Percentiles rank a stretch among this genome's conserved stretches.
Evolutionary conservation across 2,329 filamentous ascomycete species (phyloP).

Genomic region (Chaetomiaceae sp.): DNA sequence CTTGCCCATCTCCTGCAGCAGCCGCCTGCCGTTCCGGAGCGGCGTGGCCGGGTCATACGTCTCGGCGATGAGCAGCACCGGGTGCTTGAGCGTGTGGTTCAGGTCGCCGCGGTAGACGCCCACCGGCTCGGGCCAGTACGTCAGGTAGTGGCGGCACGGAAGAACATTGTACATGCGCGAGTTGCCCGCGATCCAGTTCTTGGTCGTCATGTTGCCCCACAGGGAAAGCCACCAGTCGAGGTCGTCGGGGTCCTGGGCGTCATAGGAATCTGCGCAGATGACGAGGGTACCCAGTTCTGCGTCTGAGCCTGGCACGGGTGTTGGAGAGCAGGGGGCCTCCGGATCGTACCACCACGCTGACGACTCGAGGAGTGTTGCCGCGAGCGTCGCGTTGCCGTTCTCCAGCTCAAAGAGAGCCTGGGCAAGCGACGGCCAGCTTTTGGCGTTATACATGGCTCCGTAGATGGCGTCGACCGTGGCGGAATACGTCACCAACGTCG

Average conservation of each 20-base stretch:
- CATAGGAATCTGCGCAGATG: slow-evolving; percentile 44
- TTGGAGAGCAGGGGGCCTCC: slow-evolving; percentile 28
- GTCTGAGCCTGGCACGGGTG: slow-evolving; percentile 31
- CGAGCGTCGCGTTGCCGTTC: slow-evolving; percentile 41
- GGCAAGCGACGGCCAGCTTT: slow-evolving; percentile 40
- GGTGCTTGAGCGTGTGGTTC: slow-evolving; percentile 40
- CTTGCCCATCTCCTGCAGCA: slow-evolving; percentile 42
- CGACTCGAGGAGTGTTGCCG: slow-evolving; percentile 36
- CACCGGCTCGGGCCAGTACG: slow-evolving; percentile 42
- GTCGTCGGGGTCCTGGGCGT: slow-evolving; percentile 38
- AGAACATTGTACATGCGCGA: slow-evolving; percentile 41
- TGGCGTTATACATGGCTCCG: slow-evolving; percentile 39
- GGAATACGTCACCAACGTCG: slow-evolving; percentile 45
- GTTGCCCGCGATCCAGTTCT: slow-evolving; percentile 45
- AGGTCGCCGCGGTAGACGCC: slow-evolving; percentile 46
- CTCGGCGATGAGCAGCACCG: slow-evolving; percentile 45
- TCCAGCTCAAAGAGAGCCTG: slow-evolving; percentile 43
- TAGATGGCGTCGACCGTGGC: slow-evolving; percentile 39
- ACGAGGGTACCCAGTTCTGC: slow-evolving; percentile 40
- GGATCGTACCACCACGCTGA: slow-evolving; percentile 41
- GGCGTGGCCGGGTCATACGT: slow-evolving; percentile 49
- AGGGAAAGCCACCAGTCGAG: slow-evolving; percentile 43
- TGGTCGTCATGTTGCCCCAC: slow-evolving; percentile 44
- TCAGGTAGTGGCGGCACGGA: slow-evolving; percentile 43
- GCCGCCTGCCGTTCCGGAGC: slow-evolving; percentile 42